Percentiles rank a stretch among this genome's conserved stretches.
Evolutionary conservation across 176 grass and related monocot species (phyloP).

Genomic region (Rhynchospora tenuis): DNA sequence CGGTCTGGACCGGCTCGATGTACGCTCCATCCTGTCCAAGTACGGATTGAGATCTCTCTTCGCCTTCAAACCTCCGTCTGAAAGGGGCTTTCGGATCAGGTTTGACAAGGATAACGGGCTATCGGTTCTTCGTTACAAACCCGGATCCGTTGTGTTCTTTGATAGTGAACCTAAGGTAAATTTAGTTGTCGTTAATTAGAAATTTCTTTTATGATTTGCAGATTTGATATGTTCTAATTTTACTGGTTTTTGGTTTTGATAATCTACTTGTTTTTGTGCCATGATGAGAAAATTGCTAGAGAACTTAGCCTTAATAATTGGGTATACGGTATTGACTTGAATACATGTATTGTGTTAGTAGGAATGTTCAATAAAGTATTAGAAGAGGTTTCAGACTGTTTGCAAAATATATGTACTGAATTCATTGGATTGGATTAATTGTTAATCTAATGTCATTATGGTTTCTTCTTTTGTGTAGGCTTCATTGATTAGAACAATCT

Average conservation of each 20-base stretch:
- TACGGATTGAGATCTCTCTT: conserved; percentile 48
- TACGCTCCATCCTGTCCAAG: conserved; percentile 42
- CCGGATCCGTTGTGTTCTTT: conserved; percentile 50
- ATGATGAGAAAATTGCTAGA: not conserved
- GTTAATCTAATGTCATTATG: not conserved
- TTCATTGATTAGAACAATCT: conserved; percentile 45
- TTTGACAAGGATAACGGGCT: conserved; percentile 26
- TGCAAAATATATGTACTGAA: not conserved
- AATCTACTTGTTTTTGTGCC: not conserved
- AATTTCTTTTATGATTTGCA: not conserved
- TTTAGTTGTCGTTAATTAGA: not conserved
- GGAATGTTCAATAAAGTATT: not conserved
- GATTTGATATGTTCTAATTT: not conserved
- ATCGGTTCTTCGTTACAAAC: conserved; percentile 50
- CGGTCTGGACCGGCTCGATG: conserved; percentile 45
- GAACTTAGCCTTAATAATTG: not conserved
- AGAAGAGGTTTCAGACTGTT: not conserved
- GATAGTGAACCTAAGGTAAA: conserved; percentile 62
- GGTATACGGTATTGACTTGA: not conserved
- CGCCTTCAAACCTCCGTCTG: conserved; percentile 42
- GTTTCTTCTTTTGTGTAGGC: conserved; percentile 24
- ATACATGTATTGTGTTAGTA: not conserved
- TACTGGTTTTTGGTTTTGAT: not conserved
- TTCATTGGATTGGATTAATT: not conserved
- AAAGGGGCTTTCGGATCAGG: conserved; percentile 54